A percentile compares a stretch with the other conserved stretches of the same genome.
phyloP scores from a whole-genome alignment of 768 basidiomycete species.

The Tulasnella sp. region DNA sequence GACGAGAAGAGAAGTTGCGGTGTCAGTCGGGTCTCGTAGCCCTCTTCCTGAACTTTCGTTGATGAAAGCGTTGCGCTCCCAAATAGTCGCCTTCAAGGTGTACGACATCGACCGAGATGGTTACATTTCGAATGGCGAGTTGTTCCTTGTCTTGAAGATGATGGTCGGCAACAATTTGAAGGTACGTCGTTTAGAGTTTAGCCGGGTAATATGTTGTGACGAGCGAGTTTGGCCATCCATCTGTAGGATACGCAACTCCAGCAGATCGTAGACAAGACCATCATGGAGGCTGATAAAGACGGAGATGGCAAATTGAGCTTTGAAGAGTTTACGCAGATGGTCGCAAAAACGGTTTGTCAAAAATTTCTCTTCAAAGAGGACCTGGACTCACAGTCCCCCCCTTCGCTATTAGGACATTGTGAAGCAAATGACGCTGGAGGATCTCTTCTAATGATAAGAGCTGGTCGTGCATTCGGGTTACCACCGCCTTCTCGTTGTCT shows the following conservation, averaged over 20 bases:
- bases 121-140: conserved; percentile 96
- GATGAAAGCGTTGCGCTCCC: background rate
- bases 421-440: no score
- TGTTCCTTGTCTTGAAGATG: conserved; percentile 98
- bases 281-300: no score
- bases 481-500: no score
- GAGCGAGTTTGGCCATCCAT: no score
- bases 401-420: no score
- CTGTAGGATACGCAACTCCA: conserved; percentile 61
- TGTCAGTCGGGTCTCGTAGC: conserved; percentile 55
- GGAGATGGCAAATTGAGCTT: no score
- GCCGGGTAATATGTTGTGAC: no score
- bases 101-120: conserved; percentile 99
- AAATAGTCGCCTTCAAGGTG: conserved; percentile 95
- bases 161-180: conserved; percentile 99
- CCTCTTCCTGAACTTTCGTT: conserved; percentile 3
- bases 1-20: conserved; percentile 90
- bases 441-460: conserved; percentile 15
- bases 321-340: no score
- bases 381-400: no score
- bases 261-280: no score
- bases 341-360: no score
- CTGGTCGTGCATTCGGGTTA: background rate
- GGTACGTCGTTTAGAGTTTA: conserved; percentile 41
- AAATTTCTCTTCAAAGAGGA: no score